Conservation (phyloP, 352 stramenopile species). For the Pythium oligandrum region DNA sequence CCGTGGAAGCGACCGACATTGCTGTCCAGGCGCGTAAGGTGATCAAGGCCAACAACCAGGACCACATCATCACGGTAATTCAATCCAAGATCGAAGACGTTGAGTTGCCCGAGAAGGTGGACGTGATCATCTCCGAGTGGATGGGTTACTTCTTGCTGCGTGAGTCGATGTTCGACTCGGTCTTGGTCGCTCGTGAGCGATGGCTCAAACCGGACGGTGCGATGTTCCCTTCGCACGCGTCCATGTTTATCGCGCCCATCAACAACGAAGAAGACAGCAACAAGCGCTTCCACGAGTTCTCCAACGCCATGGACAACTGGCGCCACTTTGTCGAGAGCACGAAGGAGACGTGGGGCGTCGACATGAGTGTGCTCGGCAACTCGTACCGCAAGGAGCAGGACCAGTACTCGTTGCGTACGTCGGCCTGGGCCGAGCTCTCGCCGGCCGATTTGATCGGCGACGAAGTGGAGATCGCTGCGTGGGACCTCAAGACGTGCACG, state of each 20-base stretch:
- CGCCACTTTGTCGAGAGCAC: constrained; percentile 89
- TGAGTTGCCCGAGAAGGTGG: constrained; percentile 95
- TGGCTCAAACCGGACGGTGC: constrained; percentile 95
- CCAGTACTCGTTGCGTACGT: constrained; percentile 84
- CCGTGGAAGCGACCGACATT: constrained; percentile 97
- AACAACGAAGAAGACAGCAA: constrained; percentile 90
- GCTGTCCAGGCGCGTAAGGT: constrained; percentile 94
- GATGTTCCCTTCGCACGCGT: constrained; percentile 98
- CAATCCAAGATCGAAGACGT: constrained; percentile 98
- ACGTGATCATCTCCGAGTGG: constrained; percentile 99
- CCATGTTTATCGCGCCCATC: constrained; percentile 97
- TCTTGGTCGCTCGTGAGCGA: constrained; percentile 94
- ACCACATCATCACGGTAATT: constrained; percentile 98
- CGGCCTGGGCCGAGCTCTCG: constrained; percentile 75
- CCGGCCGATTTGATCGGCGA: constrained; percentile 79
- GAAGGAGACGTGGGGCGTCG: constrained; percentile 93
- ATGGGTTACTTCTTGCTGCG: constrained; percentile 99
- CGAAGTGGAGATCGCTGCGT: constrained; percentile 72
- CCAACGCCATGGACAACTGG: constrained; percentile 81
- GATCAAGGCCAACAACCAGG: constrained; percentile 95
- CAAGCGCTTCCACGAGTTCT: constrained; percentile 84
- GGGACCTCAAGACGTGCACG: constrained; percentile 83
- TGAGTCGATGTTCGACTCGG: constrained; percentile 99
- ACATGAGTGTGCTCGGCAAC: constrained; percentile 93
- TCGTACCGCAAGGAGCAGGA: constrained; percentile 86